Percentiles rank a stretch among this genome's conserved stretches.
phyloP scores from a whole-genome alignment of 768 basidiomycete species.

The Boletus rufocinnamomeus region DNA sequence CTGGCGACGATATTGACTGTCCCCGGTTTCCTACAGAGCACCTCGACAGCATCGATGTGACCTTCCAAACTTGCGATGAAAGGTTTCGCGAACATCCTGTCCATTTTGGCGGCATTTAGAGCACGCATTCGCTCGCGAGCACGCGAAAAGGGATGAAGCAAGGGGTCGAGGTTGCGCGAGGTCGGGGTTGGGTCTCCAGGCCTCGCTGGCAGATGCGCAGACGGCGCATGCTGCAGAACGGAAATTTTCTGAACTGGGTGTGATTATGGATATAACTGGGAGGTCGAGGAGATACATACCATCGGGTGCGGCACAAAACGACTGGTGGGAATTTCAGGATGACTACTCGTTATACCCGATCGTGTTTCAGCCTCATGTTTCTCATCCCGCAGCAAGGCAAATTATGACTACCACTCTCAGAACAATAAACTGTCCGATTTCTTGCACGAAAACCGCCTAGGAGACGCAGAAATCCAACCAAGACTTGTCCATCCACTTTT shows the following conservation, averaged over 20 bases:
- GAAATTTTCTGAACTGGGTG: conserved; percentile 67
- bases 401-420: neutral
- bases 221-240: conserved; percentile 81
- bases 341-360: neutral
- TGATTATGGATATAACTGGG: conserved; percentile 4
- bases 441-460: neutral
- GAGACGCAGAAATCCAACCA: neutral
- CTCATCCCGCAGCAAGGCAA: neutral
- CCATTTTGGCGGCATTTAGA: conserved; percentile 94
- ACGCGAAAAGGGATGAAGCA: conserved; percentile 94
- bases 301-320: conserved; percentile 14
- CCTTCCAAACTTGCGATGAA: conserved; percentile 90
- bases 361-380: neutral
- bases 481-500: neutral
- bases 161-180: conserved; percentile 88
- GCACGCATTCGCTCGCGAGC: conserved; percentile 93
- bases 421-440: neutral
- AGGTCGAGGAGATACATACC: conserved; percentile 11
- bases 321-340: conserved; percentile 5
- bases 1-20: conserved; percentile 81
- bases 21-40: conserved; percentile 69
- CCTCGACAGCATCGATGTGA: conserved; percentile 93
- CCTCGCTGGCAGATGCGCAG: conserved; percentile 68
- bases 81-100: conserved; percentile 96
- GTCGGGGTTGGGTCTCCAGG: conserved; percentile 86